Percentiles rank a stretch among this genome's conserved stretches.
phyloP scores from a whole-genome alignment of 2,329 filamentous ascomycete species.

The Ambrosiella xylebori region DNA sequence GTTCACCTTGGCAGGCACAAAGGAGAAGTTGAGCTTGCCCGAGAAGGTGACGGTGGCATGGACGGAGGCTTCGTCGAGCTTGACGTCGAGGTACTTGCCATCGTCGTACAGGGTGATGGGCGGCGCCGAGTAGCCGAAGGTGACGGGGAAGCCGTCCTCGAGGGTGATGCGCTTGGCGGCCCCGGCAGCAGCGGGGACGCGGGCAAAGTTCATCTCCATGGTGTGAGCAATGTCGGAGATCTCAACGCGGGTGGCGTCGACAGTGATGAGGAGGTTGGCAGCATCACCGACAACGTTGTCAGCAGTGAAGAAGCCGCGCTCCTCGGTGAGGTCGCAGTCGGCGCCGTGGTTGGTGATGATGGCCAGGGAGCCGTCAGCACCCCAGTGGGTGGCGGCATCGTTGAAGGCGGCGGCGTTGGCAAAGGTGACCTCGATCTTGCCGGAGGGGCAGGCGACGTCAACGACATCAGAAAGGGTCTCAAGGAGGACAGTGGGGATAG shows the following conservation, averaged over 20 bases:
- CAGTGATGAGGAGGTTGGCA: slow-evolving; percentile 16
- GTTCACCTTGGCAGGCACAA: neutral
- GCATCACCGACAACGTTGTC: slow-evolving; percentile 17
- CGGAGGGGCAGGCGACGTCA: slow-evolving; percentile 13
- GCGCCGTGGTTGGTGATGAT: slow-evolving; percentile 27
- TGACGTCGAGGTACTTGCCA: slow-evolving; percentile 20
- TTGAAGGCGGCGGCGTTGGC: slow-evolving; percentile 10
- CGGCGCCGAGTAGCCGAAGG: neutral
- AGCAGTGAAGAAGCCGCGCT: slow-evolving; percentile 24
- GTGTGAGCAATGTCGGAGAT: slow-evolving; percentile 18
- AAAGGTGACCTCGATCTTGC: slow-evolving; percentile 15
- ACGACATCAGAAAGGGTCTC: slow-evolving; percentile 14
- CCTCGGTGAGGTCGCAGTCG: slow-evolving; percentile 23
- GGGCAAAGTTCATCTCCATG: slow-evolving; percentile 17
- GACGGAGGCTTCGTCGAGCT: slow-evolving; percentile 21
- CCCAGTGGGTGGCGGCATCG: slow-evolving; percentile 15
- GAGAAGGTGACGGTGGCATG: slow-evolving; percentile 23
- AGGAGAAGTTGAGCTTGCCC: slow-evolving; percentile 20
- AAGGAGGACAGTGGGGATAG: slow-evolving; percentile 15
- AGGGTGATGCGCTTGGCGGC: slow-evolving; percentile 5
- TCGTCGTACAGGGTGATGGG: slow-evolving; percentile 18
- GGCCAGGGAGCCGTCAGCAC: slow-evolving; percentile 17
- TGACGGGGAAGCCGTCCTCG: neutral
- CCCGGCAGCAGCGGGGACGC: slow-evolving; percentile 16
- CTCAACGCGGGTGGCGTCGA: slow-evolving; percentile 19